Evolutionary conservation across 495 filamentous ascomycete genomes (phyloP).

Genomic region (Trypethelium eluteriae): DNA sequence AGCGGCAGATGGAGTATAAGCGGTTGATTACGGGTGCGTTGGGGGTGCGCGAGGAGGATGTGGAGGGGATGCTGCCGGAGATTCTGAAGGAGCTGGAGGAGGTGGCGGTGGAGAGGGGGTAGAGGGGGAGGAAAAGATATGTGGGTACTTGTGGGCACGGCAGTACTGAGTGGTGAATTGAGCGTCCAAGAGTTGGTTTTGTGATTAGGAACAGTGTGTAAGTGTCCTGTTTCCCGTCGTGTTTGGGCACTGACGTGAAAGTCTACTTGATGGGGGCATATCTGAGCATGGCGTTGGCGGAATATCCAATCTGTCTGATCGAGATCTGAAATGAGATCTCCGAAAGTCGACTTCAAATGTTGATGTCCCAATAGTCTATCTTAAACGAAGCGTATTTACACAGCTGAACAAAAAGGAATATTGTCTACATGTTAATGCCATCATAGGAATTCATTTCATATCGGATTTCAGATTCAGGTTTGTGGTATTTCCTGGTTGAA

Average conservation of each 20-base stretch:
- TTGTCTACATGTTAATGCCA: not conserved
- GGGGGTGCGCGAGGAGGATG: slow-evolving; percentile 35
- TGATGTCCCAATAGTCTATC: not conserved
- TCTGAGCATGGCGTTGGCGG: not conserved
- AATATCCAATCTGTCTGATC: not conserved
- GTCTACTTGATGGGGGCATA: not conserved
- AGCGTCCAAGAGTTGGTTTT: slow-evolving; percentile 21
- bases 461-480: not conserved
- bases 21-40: slow-evolving; percentile 37
- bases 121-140: slow-evolving; percentile 26
- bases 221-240: not conserved
- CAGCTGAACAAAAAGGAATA: too few relatives aligned
- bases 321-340: not conserved
- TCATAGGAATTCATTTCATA: not conserved
- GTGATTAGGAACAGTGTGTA: not conserved
- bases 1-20: slow-evolving; percentile 32
- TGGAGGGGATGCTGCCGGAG: slow-evolving; percentile 38
- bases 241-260: not conserved
- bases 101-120: slow-evolving; percentile 35
- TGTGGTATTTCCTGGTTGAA: not conserved
- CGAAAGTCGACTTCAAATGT: not conserved
- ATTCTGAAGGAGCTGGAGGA: slow-evolving; percentile 49
- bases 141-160: not conserved
- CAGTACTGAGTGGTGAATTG: not conserved
- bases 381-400: too few relatives aligned